phyloP scores from a whole-genome alignment of 78 protist genomes.

The Paulinella micropora region DNA sequence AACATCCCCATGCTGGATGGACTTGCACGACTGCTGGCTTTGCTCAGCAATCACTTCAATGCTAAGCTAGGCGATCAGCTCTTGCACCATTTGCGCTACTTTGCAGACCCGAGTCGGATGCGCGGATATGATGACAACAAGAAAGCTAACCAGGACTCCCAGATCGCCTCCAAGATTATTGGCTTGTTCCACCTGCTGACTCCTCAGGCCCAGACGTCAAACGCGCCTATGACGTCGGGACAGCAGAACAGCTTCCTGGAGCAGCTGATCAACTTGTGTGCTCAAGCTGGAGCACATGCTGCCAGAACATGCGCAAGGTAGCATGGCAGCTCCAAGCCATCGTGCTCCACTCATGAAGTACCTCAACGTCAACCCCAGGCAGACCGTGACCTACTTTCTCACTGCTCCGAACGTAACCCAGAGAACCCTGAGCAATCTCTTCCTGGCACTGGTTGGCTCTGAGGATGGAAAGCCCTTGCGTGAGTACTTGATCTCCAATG shows the following conservation, averaged over 20 bases:
- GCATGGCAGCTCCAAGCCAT: neutral
- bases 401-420: constrained; percentile 1
- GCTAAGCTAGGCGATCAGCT: constrained; percentile 68
- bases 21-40: constrained; percentile 57
- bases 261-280: constrained; percentile 20
- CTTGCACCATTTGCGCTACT: constrained; percentile 59
- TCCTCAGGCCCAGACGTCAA: constrained; percentile 48
- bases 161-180: constrained; percentile 49
- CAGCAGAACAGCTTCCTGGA: constrained; percentile 51
- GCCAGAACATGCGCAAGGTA: neutral
- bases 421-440: neutral
- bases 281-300: constrained; percentile 32
- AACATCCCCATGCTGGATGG: constrained; percentile 62
- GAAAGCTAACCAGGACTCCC: constrained; percentile 40
- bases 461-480: constrained; percentile 6
- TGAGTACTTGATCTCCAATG: neutral
- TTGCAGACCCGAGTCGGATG: no score
- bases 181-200: constrained; percentile 69
- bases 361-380: constrained; percentile 45
- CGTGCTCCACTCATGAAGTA: constrained; percentile 57
- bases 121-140: no score
- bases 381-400: constrained; percentile 45
- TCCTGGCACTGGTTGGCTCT: neutral
- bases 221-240: no score
- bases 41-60: constrained; percentile 59